Base-by-base conservation (phyloP, 495 filamentous ascomycete species). In the Diplogelasinospora grovesii region DNA sequence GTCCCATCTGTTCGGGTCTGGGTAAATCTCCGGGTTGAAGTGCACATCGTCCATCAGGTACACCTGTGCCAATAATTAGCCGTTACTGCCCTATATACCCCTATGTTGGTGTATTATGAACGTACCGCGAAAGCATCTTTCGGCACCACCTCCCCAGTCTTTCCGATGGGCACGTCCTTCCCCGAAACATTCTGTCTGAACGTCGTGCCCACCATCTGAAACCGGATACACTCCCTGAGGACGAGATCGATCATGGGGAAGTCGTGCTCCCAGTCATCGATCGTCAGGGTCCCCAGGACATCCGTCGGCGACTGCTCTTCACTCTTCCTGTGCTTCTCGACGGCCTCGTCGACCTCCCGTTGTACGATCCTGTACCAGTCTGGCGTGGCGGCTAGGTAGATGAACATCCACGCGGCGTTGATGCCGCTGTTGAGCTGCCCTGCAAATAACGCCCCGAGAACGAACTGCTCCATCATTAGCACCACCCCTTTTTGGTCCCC, bases 191-290 rank as follows among this genome's bases (percentile, higher is more conserved):
- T 75, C 48, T 51, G 59, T 5, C 63, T 49, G 43, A 64, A 54
- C 1, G 46, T 45, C 4, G 48, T 43, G 42, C 54, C 58, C 28
- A 58, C 38, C 16, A 58, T 41, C 13, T 53, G 43, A 13, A 71
- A 29, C 6, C 71, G 57, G 48, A 74, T 73, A 27, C 48, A 59
- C 43, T 74, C 70, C 18, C 54, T 46, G 22, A 69, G 49, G 27
- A 62, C 67, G 16, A 71, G 36, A 48, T 71, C 61, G 23, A 70
- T 49, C 13, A 61, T 22, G 2, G 65, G 68, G 41, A 74, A 72
- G n/a, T 65, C 56, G 24, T 36, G 30, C 47, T 74, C 69, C 67
- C 68, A 73, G 0, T 57, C 64, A 22, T 66, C 61, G 36, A 71
- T 28, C 2, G 61, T 50, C 5, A 75, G 46, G 8, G 46, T 28